Percentiles rank a stretch among this genome's conserved stretches.
phyloP scores from a whole-genome alignment of 1,284 basidiomycete species.

The Melampsora abietis-canadensis region DNA sequence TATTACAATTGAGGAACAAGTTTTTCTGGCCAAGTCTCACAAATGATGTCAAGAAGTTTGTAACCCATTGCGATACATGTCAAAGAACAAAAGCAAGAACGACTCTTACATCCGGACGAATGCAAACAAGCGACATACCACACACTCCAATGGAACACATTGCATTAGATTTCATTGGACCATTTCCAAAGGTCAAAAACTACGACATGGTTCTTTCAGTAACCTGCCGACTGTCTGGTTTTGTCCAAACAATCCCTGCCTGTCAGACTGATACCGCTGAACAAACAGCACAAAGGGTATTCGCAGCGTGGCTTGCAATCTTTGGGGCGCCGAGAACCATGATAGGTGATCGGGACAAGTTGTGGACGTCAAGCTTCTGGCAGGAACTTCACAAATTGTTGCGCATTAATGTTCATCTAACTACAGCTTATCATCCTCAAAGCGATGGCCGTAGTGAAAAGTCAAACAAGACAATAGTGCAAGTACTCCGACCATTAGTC shows the following conservation, averaged over 20 bases:
- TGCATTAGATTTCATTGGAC: constrained; percentile 17
- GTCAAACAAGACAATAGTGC: constrained; percentile 52
- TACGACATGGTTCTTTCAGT: not conserved
- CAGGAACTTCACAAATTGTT: constrained; percentile 19
- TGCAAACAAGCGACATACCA: constrained; percentile 34
- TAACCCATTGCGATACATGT: constrained; percentile 35
- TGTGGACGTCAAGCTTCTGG: constrained; percentile 50
- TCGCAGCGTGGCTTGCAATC: not conserved
- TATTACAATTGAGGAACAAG: constrained; percentile 48
- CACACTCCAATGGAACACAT: constrained; percentile 28
- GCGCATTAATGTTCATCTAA: not conserved
- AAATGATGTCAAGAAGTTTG: not conserved
- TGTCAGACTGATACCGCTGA: not conserved
- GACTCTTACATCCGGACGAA: constrained; percentile 6
- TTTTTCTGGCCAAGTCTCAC: constrained; percentile 58
- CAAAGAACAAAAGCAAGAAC: constrained; percentile 43
- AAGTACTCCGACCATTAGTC: constrained; percentile 33
- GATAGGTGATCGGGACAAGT: constrained; percentile 48
- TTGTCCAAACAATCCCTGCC: not conserved
- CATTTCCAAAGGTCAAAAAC: not conserved
- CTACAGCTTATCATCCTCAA: too few relatives aligned
- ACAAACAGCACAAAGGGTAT: not conserved
- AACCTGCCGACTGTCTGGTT: not conserved
- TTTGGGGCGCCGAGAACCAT: constrained; percentile 47
- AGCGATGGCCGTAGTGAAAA: constrained; percentile 18